A percentile compares a stretch with the other conserved stretches of the same genome.
phyloP scores from a whole-genome alignment of 169 alveolate genomes.

The Toxoplasma gondii region DNA sequence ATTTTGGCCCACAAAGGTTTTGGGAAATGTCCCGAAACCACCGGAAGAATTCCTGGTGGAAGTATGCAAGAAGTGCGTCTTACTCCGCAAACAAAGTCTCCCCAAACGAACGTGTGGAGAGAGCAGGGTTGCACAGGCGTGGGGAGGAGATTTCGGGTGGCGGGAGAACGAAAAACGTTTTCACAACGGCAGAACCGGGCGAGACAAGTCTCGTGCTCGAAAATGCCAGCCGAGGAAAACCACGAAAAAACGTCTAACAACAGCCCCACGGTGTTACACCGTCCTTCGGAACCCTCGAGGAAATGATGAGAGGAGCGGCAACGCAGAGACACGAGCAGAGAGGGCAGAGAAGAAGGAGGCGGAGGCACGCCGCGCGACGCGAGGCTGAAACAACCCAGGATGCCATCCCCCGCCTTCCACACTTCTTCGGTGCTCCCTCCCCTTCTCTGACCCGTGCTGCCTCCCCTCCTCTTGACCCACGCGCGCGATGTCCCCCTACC shows the following conservation, averaged over 20 bases:
- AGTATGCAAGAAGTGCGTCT: not conserved
- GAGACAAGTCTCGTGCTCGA: not conserved
- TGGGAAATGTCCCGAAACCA: not conserved
- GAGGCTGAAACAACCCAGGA: not conserved
- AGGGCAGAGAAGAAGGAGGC: not conserved
- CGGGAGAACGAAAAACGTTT: not conserved
- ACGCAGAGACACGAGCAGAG: not conserved
- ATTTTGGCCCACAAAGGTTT: not conserved
- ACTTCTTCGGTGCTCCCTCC: not conserved
- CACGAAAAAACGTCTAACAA: not conserved
- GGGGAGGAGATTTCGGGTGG: not conserved
- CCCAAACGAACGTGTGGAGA: not conserved
- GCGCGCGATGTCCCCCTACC: not conserved
- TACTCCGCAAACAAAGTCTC: not conserved
- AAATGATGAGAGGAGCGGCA: not conserved
- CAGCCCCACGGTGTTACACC: not conserved
- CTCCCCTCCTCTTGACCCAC: not conserved
- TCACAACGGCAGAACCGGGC: not conserved
- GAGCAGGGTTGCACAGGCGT: constrained; percentile 1
- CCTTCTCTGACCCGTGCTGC: not conserved
- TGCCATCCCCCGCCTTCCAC: not conserved
- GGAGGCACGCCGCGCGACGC: not conserved
- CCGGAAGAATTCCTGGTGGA: not conserved
- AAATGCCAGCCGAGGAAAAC: not conserved
- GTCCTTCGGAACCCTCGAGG: not conserved